Conservation (phyloP, 148 eudicot species). For the Talinum fruticosum region DNA sequence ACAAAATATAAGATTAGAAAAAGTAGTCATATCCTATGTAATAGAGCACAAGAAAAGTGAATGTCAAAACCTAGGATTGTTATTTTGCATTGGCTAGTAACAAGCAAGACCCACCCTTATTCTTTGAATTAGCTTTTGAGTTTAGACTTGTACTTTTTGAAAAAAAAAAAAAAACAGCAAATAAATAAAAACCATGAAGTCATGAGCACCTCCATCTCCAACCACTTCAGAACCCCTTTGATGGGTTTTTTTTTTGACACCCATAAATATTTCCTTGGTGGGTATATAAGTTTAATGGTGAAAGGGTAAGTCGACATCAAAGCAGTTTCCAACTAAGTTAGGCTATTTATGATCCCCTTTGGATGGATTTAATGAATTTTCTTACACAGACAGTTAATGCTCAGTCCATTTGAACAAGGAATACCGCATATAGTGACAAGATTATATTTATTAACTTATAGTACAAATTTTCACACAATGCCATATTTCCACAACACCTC, state of each 20-base stretch:
- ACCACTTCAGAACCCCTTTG: background rate
- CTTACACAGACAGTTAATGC: constrained; percentile 25
- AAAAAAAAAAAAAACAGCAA: background rate
- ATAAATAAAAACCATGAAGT: too few species aligned
- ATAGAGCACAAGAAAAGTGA: too few species aligned
- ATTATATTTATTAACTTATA: constrained; percentile 14
- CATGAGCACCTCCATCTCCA: background rate
- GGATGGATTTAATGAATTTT: constrained; percentile 19
- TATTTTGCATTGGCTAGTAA: background rate
- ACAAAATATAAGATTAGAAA: too few species aligned
- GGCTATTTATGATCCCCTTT: constrained; percentile 8
- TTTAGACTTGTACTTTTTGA: background rate
- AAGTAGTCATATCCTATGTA: too few species aligned
- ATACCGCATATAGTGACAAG: constrained; percentile 30
- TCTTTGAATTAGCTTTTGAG: background rate
- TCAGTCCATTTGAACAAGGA: constrained; percentile 20
- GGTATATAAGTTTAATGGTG: background rate
- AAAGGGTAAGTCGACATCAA: constrained; percentile 15
- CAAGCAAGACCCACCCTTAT: background rate
- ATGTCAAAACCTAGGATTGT: background rate
- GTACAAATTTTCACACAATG: constrained; percentile 10
- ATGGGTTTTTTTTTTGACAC: too few species aligned
- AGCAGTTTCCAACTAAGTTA: constrained; percentile 10
- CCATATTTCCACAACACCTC: constrained; percentile 2
- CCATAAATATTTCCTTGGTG: background rate